Base-by-base conservation (phyloP, 495 filamentous ascomycete species). In the Umbilicaria muhlenbergii region DNA sequence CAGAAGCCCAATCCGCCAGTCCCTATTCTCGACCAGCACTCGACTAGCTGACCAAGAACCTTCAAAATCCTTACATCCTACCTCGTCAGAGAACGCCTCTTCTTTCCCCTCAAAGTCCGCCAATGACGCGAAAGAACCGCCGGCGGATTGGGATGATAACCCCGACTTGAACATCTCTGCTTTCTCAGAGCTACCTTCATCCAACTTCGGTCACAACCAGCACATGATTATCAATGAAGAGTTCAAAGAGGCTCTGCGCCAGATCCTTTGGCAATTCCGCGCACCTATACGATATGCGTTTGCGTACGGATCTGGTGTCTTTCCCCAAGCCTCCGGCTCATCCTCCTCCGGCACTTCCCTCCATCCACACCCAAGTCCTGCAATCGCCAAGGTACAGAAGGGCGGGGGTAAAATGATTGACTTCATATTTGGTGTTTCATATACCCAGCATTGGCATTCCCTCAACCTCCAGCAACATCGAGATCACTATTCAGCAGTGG, bases 271-370 rank as follows among this genome's bases (percentile, higher is more conserved):
- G 85, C 75, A 88, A 45, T 96, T 98, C 61, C 71, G 80, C 32
- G 91, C 92, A 0, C 87, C 89, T 0, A 93, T 98, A 46, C 73
- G 83, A 38, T 96, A 96, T 64, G 89, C 87, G 5, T 91, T 98
- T 58, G 91, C 91, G 12, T 98, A 98, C 57, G 91, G 91, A 18
- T 95, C 89, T 1, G 91, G 92, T 7, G 91, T 98, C 5, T 98
- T 98, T 56, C 73, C 87, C 1, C 91, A 98, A 53, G 75, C 73
- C 4, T 71, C 70, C 34, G 69, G 58, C 39, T 58, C 60, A 5
- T 39, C 50, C 2, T 56, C 57, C 10, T 58, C 62, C 13, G 61
- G 70, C 3, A 58, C 65, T 2, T 62, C 74, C 15, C 58, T 73
- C 59, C 87, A 94, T 51, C 78, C 86, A 3, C 77, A 85, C 41